Percentiles rank a stretch among this genome's conserved stretches.
Evolutionary conservation across 495 filamentous ascomycete genomes (phyloP).

Genomic region (Ramalina peruviana): DNA sequence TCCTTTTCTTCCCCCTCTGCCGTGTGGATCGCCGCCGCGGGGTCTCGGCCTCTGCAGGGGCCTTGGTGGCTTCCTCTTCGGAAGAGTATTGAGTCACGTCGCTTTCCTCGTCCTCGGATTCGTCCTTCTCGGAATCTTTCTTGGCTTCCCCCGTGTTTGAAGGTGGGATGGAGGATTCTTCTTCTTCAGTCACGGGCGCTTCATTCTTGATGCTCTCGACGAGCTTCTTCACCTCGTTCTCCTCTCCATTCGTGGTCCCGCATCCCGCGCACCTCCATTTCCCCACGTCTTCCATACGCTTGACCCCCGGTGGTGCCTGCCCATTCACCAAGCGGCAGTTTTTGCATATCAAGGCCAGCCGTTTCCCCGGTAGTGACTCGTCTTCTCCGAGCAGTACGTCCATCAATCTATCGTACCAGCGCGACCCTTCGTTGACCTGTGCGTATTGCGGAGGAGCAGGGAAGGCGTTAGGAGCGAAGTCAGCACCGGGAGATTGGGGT

Average conservation of each 20-base stretch:
- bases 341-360: constrained; percentile 74
- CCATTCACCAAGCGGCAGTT: constrained; percentile 86
- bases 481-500: constrained; percentile 6
- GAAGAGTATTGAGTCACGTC: constrained; percentile 14
- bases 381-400: constrained; percentile 92
- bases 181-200: constrained; percentile 7
- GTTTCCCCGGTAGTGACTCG: constrained; percentile 81
- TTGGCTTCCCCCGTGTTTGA: background rate
- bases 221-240: constrained; percentile 54
- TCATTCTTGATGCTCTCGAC: constrained; percentile 27
- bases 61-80: background rate
- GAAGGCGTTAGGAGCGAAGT: constrained; percentile 50
- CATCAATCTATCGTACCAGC: constrained; percentile 90
- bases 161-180: background rate
- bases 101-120: constrained; percentile 4
- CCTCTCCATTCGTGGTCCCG: constrained; percentile 69
- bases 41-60: background rate
- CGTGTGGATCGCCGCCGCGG: constrained; percentile 9
- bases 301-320: constrained; percentile 81
- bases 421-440: constrained; percentile 35
- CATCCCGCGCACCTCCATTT: constrained; percentile 83
- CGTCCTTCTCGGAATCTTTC: background rate
- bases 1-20: background rate
- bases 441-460: constrained; percentile 29
- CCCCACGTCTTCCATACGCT: constrained; percentile 64